A percentile compares a stretch with the other conserved stretches of the same genome.
Evolutionary conservation across 352 stramenopile species (phyloP).

Genomic region (Pythium sukuiense): DNA sequence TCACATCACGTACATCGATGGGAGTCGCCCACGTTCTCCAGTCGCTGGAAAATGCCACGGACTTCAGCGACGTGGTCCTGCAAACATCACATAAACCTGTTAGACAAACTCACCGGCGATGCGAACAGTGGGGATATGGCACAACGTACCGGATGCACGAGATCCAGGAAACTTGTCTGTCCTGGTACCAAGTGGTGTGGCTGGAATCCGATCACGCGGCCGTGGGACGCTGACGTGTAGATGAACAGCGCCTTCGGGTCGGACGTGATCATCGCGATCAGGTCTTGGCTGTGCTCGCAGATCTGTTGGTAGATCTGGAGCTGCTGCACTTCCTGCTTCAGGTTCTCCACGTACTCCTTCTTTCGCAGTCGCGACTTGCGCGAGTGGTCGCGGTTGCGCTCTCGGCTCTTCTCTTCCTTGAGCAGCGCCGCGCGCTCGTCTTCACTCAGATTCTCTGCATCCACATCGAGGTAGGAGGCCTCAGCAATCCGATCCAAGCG

Average conservation of each 20-base stretch:
- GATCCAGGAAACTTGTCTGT: slow-evolving; percentile 81
- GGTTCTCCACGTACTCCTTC: slow-evolving; percentile 94
- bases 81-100: slow-evolving; percentile 1
- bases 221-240: slow-evolving; percentile 67
- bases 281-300: slow-evolving; percentile 78
- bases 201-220: slow-evolving; percentile 75
- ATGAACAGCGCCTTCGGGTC: slow-evolving; percentile 66
- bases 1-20: slow-evolving; percentile 54
- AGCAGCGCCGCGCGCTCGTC: slow-evolving; percentile 76
- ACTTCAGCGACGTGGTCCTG: slow-evolving; percentile 65
- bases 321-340: slow-evolving; percentile 88
- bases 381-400: slow-evolving; percentile 95
- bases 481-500: slow-evolving; percentile 18
- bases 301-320: slow-evolving; percentile 86
- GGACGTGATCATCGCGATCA: slow-evolving; percentile 71
- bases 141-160: slow-evolving; percentile 72
- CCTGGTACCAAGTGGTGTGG: slow-evolving; percentile 71
- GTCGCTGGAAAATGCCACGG: slow-evolving; percentile 60
- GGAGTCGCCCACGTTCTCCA: slow-evolving; percentile 63
- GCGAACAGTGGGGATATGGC: too few species aligned
- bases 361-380: slow-evolving; percentile 94
- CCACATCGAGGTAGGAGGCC: slow-evolving; percentile 10
- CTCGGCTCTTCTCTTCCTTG: slow-evolving; percentile 84
- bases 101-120: not conserved
- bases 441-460: slow-evolving; percentile 74